These are phyloP conservation scores for Saksenaea oblongispora DNA, from an alignment of 371 early-diverging fungal genomes.

Conservation along the genomic window DNA sequence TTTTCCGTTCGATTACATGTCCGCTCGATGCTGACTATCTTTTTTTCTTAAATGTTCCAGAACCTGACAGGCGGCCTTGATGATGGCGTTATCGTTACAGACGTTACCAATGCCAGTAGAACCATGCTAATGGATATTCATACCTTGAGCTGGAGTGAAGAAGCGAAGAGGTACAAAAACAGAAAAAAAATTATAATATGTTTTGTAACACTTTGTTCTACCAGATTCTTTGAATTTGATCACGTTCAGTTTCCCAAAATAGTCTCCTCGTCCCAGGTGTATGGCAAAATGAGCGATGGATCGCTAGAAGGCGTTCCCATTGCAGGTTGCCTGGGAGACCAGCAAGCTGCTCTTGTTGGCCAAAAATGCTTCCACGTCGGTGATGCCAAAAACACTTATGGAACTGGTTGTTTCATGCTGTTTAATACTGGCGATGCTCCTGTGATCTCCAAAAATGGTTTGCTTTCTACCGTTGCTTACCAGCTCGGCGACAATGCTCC, in stretches of 20 bases:
- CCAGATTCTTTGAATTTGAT: conserved; percentile 41
- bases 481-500: conserved; percentile 75
- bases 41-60: conserved; percentile 57
- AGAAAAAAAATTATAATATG: not conserved
- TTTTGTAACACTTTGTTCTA: not conserved
- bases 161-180: conserved; percentile 59
- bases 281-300: conserved; percentile 68
- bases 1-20: not conserved
- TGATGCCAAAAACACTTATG: conserved; percentile 92
- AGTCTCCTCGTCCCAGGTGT: conserved; percentile 81
- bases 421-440: conserved; percentile 86
- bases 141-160: conserved; percentile 80
- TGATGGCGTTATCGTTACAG: conserved; percentile 79
- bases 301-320: conserved; percentile 72
- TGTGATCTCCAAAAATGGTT: conserved; percentile 80
- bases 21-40: not conserved
- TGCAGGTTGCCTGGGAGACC: conserved; percentile 92
- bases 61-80: conserved; percentile 80
- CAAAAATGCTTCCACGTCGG: conserved; percentile 80
- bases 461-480: conserved; percentile 92
- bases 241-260: conserved; percentile 71
- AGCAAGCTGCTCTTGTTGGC: conserved; percentile 96
- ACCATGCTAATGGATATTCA: conserved; percentile 94
- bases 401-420: conserved; percentile 96
- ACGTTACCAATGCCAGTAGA: conserved; percentile 94